These are phyloP conservation scores for Crucihimalaya himalaica DNA, from an alignment of 345 rosid genomes.

Conservation along the genomic window DNA sequence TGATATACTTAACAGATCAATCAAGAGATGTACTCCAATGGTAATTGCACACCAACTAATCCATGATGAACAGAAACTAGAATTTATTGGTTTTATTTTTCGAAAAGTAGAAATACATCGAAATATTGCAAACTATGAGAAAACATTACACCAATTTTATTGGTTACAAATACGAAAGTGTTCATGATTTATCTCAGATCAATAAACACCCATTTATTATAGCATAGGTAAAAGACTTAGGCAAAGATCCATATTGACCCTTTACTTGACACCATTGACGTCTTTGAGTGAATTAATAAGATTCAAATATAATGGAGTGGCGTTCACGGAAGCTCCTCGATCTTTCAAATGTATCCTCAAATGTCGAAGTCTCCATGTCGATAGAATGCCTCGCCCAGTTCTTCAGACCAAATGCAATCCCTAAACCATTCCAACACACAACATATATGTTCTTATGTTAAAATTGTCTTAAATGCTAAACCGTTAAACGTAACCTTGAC, in stretches of 20 bases:
- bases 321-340: slow-evolving; percentile 30
- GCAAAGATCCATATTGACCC: neutral
- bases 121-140: neutral
- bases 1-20: too few species aligned
- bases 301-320: neutral
- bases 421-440: slow-evolving; percentile 39
- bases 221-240: neutral
- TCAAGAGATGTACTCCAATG: too few species aligned
- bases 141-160: neutral
- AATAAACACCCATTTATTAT: slow-evolving; percentile 12
- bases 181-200: slow-evolving; percentile 2
- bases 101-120: neutral
- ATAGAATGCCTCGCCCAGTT: slow-evolving; percentile 35
- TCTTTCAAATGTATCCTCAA: slow-evolving; percentile 35
- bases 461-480: neutral
- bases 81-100: neutral
- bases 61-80: neutral
- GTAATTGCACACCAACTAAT: neutral
- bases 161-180: neutral
- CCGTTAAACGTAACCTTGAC: neutral
- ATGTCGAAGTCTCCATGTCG: slow-evolving; percentile 20
- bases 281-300: neutral
- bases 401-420: slow-evolving; percentile 49
- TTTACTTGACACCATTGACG: slow-evolving; percentile 15
- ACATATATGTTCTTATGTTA: neutral